Conservation (phyloP, 2,329 filamentous ascomycete species). For the Lachnellula occidentalis region DNA sequence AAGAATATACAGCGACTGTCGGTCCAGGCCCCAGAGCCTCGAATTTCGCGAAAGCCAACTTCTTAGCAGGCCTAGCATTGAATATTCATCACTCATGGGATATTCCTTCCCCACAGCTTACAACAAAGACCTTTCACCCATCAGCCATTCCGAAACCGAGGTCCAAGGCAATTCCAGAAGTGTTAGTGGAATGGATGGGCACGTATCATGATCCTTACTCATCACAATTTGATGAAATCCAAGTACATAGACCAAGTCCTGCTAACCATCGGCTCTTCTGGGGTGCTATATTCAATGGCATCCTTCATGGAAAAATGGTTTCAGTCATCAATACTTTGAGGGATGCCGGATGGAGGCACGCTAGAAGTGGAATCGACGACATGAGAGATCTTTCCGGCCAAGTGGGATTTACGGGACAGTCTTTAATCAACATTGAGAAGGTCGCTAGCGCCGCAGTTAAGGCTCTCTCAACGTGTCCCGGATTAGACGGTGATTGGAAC, state of each 20-base stretch:
- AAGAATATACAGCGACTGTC: conserved; percentile 55
- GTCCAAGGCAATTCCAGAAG: conserved; percentile 61
- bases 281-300: conserved; percentile 70
- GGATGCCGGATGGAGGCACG: conserved; percentile 72
- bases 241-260: conserved; percentile 62
- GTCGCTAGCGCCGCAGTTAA: conserved; percentile 64
- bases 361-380: conserved; percentile 58
- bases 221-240: conserved; percentile 60
- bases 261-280: conserved; percentile 76
- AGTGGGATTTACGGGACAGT: conserved; percentile 58
- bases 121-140: conserved; percentile 39
- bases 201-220: conserved; percentile 67
- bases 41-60: conserved; percentile 69
- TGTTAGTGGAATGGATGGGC: conserved; percentile 79
- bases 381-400: conserved; percentile 53
- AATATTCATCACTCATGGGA: conserved; percentile 67
- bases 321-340: conserved; percentile 64
- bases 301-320: conserved; percentile 69
- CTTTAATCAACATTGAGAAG: conserved; percentile 71
- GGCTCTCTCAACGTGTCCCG: conserved; percentile 69
- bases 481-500: conserved; percentile 69
- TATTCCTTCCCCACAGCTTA: background rate
- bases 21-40: conserved; percentile 58
- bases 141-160: conserved; percentile 31
- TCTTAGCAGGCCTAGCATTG: conserved; percentile 71